Base-by-base conservation (phyloP, 768 basidiomycete species). In the Leccinellum rugosiceps region DNA sequence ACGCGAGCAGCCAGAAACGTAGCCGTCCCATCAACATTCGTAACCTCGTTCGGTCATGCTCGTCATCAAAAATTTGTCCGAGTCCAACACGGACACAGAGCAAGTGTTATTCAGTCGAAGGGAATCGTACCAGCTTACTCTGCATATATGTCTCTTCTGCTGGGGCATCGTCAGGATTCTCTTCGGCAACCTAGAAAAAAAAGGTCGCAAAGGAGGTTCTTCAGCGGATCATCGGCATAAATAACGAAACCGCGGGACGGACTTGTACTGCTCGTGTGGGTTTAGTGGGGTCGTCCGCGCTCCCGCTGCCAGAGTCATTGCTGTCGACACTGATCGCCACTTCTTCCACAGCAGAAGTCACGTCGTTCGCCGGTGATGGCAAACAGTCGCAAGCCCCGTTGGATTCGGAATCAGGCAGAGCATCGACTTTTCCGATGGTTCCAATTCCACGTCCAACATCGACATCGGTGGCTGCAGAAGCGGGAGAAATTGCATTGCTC, bases 21-120 rank as follows among this genome's bases (percentile, higher is more conserved):
- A 28, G 8, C 21, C 30, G 32, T 21, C n/a, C 25, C 32, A 28
- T 30, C 17, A 19, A 41, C 11, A n/a, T n/a, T n/a, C n/a, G n/a
- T n/a, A n/a, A n/a, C 53, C 53, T 47, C 34, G 23, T 51, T 28
- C 17, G 2, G 26, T 19, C 31, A 11, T 31, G 19, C 4, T 52
- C 32, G n/a, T 59, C 7, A 15, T 35, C 34, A 35, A 34, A 3
- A 41, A 17, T 25, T 25, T 25, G 58, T 50, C 19, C 46, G n/a
- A 53, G 44, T 59, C 47, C 54, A 43, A 35, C 19, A 6, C 3
- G 55, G 61, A 63, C 58, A 9, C 11, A 17, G 9, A 49, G 58
- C 65, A 52, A 58, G 58, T 71, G 75, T 75, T 68, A 76, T 75
- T 78, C 68, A 50, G 57, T 30, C 0, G 67, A 53, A 55, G 75